Conservation (phyloP, 2,329 filamentous ascomycete genomes). For the Zarea fungicola region DNA sequence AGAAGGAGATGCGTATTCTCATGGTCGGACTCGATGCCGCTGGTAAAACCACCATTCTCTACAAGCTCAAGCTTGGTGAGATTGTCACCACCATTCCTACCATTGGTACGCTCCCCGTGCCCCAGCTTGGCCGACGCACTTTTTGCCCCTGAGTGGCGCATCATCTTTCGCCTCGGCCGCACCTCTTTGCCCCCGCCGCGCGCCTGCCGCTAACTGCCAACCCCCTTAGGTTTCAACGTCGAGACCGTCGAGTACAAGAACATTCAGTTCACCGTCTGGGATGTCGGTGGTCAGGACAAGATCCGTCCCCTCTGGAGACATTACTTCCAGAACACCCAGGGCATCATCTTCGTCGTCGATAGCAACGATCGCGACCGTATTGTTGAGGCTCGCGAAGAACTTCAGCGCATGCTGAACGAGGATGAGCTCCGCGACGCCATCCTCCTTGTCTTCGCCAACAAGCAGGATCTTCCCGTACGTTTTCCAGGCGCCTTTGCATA, state of each 20-base stretch:
- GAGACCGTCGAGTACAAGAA: constrained; percentile 99
- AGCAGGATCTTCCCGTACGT: constrained; percentile 96
- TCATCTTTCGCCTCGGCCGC: not conserved
- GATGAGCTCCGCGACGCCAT: constrained; percentile 97
- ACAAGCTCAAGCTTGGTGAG: constrained; percentile 99
- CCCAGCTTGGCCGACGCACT: not conserved
- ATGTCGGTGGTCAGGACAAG: constrained; percentile 99
- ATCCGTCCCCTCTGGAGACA: constrained; percentile 99
- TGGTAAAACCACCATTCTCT: constrained; percentile 99
- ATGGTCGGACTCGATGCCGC: constrained; percentile 99
- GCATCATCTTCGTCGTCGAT: constrained; percentile 99
- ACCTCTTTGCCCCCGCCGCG: not conserved
- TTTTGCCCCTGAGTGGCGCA: constrained; percentile 1
- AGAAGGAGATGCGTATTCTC: constrained; percentile 99
- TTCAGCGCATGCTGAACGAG: constrained; percentile 98
- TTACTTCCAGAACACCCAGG: constrained; percentile 99
- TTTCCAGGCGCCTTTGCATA: constrained; percentile 7
- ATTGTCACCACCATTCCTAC: constrained; percentile 99
- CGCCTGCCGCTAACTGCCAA: constrained; percentile 5
- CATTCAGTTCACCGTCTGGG: constrained; percentile 99
- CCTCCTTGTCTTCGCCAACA: constrained; percentile 97
- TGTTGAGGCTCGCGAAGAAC: constrained; percentile 91
- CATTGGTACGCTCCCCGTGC: constrained; percentile 63
- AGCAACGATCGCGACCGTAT: constrained; percentile 98
- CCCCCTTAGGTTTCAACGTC: constrained; percentile 82